Conservation (phyloP, 352 stramenopile genomes). For the Pythium phragmitis region DNA sequence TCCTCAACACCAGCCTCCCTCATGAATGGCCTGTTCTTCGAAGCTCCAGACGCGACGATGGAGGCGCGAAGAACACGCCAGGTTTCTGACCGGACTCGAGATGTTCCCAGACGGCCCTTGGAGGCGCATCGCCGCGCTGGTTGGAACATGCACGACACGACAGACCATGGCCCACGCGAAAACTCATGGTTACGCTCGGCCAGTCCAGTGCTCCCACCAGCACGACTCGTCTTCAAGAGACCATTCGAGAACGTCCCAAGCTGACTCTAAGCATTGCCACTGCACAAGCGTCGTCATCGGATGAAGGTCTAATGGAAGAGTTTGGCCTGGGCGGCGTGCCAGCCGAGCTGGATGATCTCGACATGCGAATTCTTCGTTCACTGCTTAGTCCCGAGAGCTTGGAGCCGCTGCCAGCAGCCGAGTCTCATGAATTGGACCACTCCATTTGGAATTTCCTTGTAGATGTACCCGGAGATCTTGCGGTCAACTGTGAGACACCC, state of each 20-base stretch:
- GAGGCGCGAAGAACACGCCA: conserved; percentile 31
- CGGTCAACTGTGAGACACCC: neutral
- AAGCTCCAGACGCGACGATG: too few relatives aligned
- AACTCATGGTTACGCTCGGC: too few relatives aligned
- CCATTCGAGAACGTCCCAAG: neutral
- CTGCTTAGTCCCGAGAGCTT: conserved; percentile 3
- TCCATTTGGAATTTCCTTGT: conserved; percentile 4
- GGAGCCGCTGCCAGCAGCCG: neutral
- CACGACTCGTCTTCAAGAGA: neutral
- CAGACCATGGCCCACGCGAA: conserved; percentile 56
- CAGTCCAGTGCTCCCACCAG: neutral
- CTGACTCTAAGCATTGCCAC: neutral
- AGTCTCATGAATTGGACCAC: conserved; percentile 3
- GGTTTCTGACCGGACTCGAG: conserved; percentile 45
- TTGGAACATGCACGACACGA: conserved; percentile 40
- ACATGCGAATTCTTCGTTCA: conserved; percentile 8
- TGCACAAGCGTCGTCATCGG: neutral
- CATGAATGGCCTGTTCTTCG: too few relatives aligned
- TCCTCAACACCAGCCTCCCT: too few relatives aligned
- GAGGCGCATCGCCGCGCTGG: conserved; percentile 40
- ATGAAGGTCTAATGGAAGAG: conserved; percentile 6
- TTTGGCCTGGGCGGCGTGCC: neutral
- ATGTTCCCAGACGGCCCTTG: conserved; percentile 40
- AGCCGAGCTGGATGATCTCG: conserved; percentile 8
- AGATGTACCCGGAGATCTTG: neutral